Evolutionary conservation across 306 rosid species (phyloP).

Genomic region (Prunus armeniaca): DNA sequence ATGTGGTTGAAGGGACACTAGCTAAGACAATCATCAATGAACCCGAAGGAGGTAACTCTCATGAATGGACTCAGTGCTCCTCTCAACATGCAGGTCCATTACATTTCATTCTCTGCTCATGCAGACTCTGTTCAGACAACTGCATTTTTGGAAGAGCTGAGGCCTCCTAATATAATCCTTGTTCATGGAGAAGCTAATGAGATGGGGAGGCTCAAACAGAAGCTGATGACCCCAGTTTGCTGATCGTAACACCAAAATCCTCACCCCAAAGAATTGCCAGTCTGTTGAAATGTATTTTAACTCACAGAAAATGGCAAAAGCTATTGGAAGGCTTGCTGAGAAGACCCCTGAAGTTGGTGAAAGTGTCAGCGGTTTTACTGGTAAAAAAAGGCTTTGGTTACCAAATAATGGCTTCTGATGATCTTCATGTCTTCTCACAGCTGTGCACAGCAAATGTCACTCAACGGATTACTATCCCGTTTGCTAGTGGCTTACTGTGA

Average conservation of each 20-base stretch:
- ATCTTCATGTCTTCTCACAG: conserved; percentile 90
- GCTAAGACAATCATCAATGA: conserved; percentile 88
- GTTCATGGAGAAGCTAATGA: conserved; percentile 97
- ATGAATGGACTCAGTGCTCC: conserved; percentile 86
- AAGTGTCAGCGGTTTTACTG: conserved; percentile 66
- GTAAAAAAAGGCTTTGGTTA: conserved; percentile 91
- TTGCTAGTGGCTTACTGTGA: conserved; percentile 53
- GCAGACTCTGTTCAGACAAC: conserved; percentile 94
- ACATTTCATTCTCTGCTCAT: conserved; percentile 94
- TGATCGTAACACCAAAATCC: conserved; percentile 77
- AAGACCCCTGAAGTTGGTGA: conserved; percentile 70
- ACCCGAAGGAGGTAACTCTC: conserved; percentile 93
- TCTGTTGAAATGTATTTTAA: conserved; percentile 91
- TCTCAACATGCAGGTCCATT: conserved; percentile 93
- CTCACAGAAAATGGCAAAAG: conserved; percentile 92
- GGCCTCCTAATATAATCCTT: conserved; percentile 89
- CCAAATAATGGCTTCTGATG: conserved; percentile 94
- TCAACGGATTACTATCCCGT: conserved; percentile 87
- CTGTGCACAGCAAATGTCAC: conserved; percentile 73
- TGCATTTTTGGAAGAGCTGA: conserved; percentile 88
- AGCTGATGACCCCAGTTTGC: conserved; percentile 70
- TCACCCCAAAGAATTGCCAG: conserved; percentile 90
- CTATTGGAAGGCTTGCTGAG: conserved; percentile 83
- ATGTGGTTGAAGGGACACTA: conserved; percentile 86
- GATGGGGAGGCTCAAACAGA: conserved; percentile 97